Evolutionary conservation across 805 yeast genomes (phyloP).

Genomic region (Kuraishia piskuri): DNA sequence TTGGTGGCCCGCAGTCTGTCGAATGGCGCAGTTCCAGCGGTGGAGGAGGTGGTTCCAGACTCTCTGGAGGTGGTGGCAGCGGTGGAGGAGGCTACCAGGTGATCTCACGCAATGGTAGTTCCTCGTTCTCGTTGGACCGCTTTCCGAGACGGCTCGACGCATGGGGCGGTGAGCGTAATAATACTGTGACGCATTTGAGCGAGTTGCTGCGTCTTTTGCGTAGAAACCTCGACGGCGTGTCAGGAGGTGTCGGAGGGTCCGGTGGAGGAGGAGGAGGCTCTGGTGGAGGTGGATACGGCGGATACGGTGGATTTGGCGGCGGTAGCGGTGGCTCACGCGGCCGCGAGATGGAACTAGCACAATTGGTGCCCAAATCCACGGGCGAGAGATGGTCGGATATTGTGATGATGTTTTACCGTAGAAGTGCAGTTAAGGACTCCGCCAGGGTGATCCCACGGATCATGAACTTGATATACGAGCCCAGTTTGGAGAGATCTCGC

Average conservation of each 20-base stretch:
- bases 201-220: not conserved
- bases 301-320: not conserved
- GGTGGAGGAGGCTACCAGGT: not conserved
- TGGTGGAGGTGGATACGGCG: not conserved
- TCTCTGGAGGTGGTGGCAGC: too few relatives aligned
- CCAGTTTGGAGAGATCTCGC: conserved; percentile 30
- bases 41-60: not conserved
- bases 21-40: not conserved
- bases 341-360: not conserved
- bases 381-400: conserved; percentile 63
- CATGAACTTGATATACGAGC: conserved; percentile 37
- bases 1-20: not conserved
- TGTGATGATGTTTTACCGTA: conserved; percentile 40
- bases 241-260: not conserved
- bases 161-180: not conserved
- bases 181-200: not conserved
- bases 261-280: not conserved
- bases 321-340: not conserved
- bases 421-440: conserved; percentile 23
- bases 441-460: conserved; percentile 31
- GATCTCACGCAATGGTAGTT: not conserved
- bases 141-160: not conserved
- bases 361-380: conserved; percentile 30
- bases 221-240: not conserved
- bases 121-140: not conserved